Evolutionary conservation across 352 stramenopile species (phyloP).

Genomic region (Pseudoperonospora humuli): DNA sequence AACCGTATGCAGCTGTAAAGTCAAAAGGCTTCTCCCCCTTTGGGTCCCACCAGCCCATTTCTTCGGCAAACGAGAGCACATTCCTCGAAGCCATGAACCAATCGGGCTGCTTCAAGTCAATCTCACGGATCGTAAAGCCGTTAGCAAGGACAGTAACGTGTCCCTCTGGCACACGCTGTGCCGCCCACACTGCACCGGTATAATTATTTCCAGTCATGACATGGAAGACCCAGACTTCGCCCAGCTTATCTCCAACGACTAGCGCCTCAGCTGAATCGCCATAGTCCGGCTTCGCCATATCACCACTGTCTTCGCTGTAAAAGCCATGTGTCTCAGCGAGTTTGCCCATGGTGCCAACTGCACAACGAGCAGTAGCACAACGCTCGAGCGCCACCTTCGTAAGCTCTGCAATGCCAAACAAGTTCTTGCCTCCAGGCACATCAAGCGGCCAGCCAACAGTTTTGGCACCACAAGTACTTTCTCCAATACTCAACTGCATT

Average conservation of each 20-base stretch:
- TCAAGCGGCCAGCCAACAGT: conserved; percentile 68
- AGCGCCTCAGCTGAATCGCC: conserved; percentile 80
- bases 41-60: conserved; percentile 83
- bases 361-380: conserved; percentile 69
- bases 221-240: conserved; percentile 93
- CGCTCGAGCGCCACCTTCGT: conserved; percentile 88
- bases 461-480: conserved; percentile 89
- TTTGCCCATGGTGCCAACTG: conserved; percentile 87
- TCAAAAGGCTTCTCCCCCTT: conserved; percentile 40
- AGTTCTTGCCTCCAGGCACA: conserved; percentile 61
- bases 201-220: conserved; percentile 87
- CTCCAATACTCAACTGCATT: conserved; percentile 88
- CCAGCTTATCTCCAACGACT: conserved; percentile 74
- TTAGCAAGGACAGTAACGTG: conserved; percentile 89
- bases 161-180: conserved; percentile 87
- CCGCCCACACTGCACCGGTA: conserved; percentile 86
- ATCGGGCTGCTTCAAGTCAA: conserved; percentile 68
- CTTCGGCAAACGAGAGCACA: conserved; percentile 71
- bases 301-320: conserved; percentile 86
- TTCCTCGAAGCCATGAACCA: conserved; percentile 87
- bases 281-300: conserved; percentile 47
- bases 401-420: conserved; percentile 88
- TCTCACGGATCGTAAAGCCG: conserved; percentile 88
- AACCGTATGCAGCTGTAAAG: conserved; percentile 68
- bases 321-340: conserved; percentile 90